A percentile compares a stretch with the other conserved stretches of the same genome.
Evolutionary conservation across 2,329 filamentous ascomycete species (phyloP).

Genomic region (Uncinocarpus reesii): DNA sequence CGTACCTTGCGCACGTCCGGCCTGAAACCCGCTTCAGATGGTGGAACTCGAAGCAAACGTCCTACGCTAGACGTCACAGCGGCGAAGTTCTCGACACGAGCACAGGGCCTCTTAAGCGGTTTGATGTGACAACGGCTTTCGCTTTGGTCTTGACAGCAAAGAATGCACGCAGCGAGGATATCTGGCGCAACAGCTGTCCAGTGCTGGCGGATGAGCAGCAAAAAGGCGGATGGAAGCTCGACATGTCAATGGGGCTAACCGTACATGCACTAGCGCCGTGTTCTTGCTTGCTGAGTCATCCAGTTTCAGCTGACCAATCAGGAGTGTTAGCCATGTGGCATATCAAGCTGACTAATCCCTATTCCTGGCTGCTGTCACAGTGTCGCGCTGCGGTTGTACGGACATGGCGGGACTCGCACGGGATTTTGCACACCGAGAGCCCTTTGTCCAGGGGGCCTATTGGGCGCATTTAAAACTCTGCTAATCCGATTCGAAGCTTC

Average conservation of each 20-base stretch:
- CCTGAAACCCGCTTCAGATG: constrained; percentile 12
- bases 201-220: no score
- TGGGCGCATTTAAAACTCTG: not conserved
- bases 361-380: no score
- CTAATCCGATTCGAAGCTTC: constrained; percentile 3
- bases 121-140: no score
- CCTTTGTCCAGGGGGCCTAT: not conserved
- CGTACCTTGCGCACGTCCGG: constrained; percentile 18
- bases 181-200: no score
- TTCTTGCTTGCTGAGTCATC: not conserved
- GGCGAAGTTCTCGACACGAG: not conserved
- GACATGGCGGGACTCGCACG: no score
- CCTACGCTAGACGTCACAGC: constrained; percentile 10
- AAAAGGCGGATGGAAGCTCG: not conserved
- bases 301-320: not conserved
- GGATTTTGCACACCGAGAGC: not conserved
- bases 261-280: not conserved
- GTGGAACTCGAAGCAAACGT: constrained; percentile 8
- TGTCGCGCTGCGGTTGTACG: no score
- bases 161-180: no score
- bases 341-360: no score
- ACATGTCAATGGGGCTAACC: not conserved
- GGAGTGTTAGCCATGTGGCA: no score
- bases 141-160: no score
- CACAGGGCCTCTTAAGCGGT: not conserved